Base-by-base conservation (phyloP, 768 basidiomycete genomes). In the Leccinum ochraceum region DNA sequence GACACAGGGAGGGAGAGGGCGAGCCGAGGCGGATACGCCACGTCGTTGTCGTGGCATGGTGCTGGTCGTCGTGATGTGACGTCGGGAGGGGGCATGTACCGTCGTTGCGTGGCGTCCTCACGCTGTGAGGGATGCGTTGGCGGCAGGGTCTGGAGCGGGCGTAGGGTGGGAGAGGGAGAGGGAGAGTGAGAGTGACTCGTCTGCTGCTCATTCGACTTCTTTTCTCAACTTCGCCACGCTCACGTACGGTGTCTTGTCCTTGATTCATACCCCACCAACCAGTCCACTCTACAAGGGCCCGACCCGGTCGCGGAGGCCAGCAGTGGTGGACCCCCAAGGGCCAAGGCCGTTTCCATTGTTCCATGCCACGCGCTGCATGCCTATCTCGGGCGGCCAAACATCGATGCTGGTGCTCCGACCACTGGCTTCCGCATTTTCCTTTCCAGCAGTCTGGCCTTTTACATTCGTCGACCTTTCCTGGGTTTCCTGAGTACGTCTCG, bases 251-350 rank as follows among this genome's bases (percentile, higher is more conserved):
- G 86, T 72, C 67, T 79, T 83, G 53, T 84, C 86, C 54, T 79
- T 83, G 46, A 84, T 76, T 86, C 88, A 95, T 60, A 76, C n/a
- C 94, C 94, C 66, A 81, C 75, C 16, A 95, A 69, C 68, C 86
- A 84, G 66, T 99, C 95, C 10, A 98, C 81, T 53, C 96, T 79
- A 66, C 90, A 94, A 20, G 98, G 75, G 1, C 95, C 96, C 10
- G 89, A 88, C 6, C 86, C 93, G 13, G 90, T 92, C 0, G 86
- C 90, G 17, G 89, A 89, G 2, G 90, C 94, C 22, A 95, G 74
- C 64, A 94, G 66, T n/a, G 75, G 81, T 54, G 79, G 83, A 20
- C 74, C 78, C 20, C 67, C 81, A 1, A 92, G 78, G 1, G 94
- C 94, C 81, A 1, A 92, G 78, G 1, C 94, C 94, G 50, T 86